These are phyloP conservation scores for Ganoderma sinense DNA, from an alignment of 1,284 basidiomycete species.

Conservation along the genomic window DNA sequence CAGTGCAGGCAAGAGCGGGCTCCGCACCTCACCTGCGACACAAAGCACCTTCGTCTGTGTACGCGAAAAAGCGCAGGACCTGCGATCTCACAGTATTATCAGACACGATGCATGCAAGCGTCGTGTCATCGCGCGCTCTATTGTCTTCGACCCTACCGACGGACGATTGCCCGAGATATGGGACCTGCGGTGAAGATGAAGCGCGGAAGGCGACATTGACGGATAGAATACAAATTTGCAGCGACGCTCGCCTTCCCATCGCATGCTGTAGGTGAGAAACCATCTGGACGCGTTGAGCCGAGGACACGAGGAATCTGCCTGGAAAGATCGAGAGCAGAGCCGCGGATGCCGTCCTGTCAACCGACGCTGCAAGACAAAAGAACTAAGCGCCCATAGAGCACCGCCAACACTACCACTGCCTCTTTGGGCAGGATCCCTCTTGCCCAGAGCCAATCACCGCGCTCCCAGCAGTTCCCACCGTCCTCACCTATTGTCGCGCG, in stretches of 20 bases:
- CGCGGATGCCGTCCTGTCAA: slow-evolving; percentile 19
- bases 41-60: background rate
- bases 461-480: background rate
- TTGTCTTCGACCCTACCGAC: slow-evolving; percentile 8
- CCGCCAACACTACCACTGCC: slow-evolving; percentile 27
- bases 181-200: background rate
- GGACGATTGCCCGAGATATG: slow-evolving; percentile 6
- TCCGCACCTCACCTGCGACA: background rate
- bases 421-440: slow-evolving; percentile 11
- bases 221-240: slow-evolving; percentile 19
- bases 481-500: slow-evolving; percentile 24
- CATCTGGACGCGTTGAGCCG: background rate
- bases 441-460: slow-evolving; percentile 12
- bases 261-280: background rate
- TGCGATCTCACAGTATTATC: slow-evolving; percentile 11
- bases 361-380: slow-evolving; percentile 29
- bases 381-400: slow-evolving; percentile 20
- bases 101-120: background rate
- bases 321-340: slow-evolving; percentile 12
- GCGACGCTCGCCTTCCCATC: slow-evolving; percentile 8
- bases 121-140: slow-evolving; percentile 4
- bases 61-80: background rate
- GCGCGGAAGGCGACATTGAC: slow-evolving; percentile 11
- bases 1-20: background rate
- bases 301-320: slow-evolving; percentile 1